Evolutionary conservation across 257 asterid species (phyloP).

Genomic region (Lycium barbarum): DNA sequence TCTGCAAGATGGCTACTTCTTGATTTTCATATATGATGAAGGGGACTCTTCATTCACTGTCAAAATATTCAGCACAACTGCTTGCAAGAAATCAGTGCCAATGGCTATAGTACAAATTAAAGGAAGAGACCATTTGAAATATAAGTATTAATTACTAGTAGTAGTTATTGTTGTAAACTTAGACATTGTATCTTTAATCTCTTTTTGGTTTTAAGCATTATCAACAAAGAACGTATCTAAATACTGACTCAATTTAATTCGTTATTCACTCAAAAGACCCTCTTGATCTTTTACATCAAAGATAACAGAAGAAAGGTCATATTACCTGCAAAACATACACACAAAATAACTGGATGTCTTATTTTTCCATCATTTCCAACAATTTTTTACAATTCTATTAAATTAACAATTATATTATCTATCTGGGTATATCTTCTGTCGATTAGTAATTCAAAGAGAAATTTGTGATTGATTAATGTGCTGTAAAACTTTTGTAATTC

Average conservation of each 20-base stretch:
- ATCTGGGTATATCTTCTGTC: neutral
- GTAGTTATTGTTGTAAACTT: neutral
- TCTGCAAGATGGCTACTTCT: conserved; percentile 45
- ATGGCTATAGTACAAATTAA: neutral
- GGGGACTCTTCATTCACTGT: conserved; percentile 40
- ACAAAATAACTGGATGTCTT: neutral
- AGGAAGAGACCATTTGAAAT: conserved; percentile 9
- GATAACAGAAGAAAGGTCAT: neutral
- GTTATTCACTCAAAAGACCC: no score
- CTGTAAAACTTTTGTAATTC: neutral
- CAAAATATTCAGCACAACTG: conserved; percentile 40
- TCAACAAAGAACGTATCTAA: no score
- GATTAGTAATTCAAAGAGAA: neutral
- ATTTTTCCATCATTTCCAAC: neutral
- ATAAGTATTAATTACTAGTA: neutral
- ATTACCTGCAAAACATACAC: neutral
- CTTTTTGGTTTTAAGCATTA: neutral
- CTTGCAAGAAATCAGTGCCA: conserved; percentile 42
- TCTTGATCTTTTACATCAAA: neutral
- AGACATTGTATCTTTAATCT: conserved; percentile 14
- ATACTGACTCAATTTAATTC: no score
- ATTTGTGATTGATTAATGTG: neutral
- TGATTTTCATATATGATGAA: conserved; percentile 43
- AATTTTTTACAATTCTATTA: neutral
- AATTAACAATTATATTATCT: neutral